Percentiles rank a stretch among this genome's conserved stretches.
Evolutionary conservation across 2,329 filamentous ascomycete genomes (phyloP).

Genomic region (Neofusicoccum umdonicola): DNA sequence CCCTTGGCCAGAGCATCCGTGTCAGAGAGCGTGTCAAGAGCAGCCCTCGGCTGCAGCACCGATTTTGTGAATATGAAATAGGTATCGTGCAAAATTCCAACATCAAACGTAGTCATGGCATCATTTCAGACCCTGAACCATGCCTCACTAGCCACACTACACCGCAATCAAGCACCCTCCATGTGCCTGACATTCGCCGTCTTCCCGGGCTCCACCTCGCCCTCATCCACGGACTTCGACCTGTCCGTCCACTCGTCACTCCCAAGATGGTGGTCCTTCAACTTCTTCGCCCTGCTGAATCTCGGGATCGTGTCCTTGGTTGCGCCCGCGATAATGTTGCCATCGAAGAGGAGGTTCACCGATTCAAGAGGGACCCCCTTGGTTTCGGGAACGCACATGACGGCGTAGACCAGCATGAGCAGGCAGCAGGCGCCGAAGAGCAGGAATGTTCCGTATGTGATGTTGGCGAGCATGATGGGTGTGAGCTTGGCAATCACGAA

Average conservation of each 20-base stretch:
- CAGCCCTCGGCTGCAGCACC: no score
- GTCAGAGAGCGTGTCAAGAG: no score
- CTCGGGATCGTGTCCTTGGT: slow-evolving; percentile 9
- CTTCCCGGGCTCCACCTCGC: not conserved
- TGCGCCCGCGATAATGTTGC: slow-evolving; percentile 38
- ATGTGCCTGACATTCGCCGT: not conserved
- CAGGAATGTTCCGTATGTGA: slow-evolving; percentile 45
- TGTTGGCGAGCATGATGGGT: slow-evolving; percentile 43
- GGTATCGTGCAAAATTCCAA: not conserved
- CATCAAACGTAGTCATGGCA: not conserved
- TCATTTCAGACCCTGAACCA: not conserved
- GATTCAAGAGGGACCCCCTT: slow-evolving; percentile 44
- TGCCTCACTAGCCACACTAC: not conserved
- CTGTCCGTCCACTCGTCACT: not conserved
- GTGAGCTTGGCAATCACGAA: slow-evolving; percentile 38
- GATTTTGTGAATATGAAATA: not conserved
- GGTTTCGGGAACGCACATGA: slow-evolving; percentile 45
- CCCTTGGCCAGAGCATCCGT: no score
- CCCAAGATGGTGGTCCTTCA: slow-evolving; percentile 4
- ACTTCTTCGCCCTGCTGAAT: slow-evolving; percentile 6
- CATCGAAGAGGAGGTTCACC: slow-evolving; percentile 43
- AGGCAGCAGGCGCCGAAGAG: slow-evolving; percentile 43
- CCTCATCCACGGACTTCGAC: not conserved
- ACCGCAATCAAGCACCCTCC: not conserved
- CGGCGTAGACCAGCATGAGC: slow-evolving; percentile 41